Percentiles rank a stretch among this genome's conserved stretches.
phyloP scores from a whole-genome alignment of 169 alveolate species.

The Sarcocystis neurona region DNA sequence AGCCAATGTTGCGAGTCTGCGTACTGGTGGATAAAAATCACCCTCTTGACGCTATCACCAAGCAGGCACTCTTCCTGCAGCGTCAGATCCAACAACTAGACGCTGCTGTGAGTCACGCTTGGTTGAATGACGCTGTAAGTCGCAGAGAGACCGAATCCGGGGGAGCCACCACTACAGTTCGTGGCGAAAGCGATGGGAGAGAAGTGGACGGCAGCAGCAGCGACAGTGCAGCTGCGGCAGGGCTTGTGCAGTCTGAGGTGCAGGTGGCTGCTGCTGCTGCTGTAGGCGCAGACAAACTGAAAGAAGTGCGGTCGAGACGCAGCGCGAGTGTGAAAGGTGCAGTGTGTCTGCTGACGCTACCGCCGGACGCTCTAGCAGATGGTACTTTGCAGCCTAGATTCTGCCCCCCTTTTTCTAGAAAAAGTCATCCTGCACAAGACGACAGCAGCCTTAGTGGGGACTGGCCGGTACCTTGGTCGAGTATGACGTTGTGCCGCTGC shows the following conservation, averaged over 20 bases:
- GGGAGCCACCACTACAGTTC: too few relatives aligned
- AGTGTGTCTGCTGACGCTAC: conserved; percentile 17
- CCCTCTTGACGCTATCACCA: not conserved
- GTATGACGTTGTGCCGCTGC: not conserved
- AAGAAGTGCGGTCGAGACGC: too few relatives aligned
- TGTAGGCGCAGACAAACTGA: too few relatives aligned
- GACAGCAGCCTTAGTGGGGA: too few relatives aligned
- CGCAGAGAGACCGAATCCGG: too few relatives aligned
- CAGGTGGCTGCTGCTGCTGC: not conserved
- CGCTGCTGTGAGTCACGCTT: not conserved
- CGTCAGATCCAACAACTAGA: not conserved
- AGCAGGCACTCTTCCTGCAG: not conserved
- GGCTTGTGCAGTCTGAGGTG: not conserved
- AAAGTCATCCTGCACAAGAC: too few relatives aligned
- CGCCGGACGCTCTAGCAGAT: not conserved
- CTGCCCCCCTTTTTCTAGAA: too few relatives aligned
- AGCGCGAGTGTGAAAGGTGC: not conserved
- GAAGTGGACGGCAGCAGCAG: too few relatives aligned
- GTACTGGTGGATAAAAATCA: not conserved
- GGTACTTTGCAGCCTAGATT: not conserved
- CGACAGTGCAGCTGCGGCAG: too few relatives aligned
- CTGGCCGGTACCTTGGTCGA: conserved; percentile 7
- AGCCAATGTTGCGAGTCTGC: not conserved
- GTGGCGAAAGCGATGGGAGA: too few relatives aligned
- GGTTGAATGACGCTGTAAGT: too few relatives aligned